These are phyloP conservation scores for Chlorella variabilis DNA, from an alignment of 163 green algal species.

Conservation along the genomic window DNA sequence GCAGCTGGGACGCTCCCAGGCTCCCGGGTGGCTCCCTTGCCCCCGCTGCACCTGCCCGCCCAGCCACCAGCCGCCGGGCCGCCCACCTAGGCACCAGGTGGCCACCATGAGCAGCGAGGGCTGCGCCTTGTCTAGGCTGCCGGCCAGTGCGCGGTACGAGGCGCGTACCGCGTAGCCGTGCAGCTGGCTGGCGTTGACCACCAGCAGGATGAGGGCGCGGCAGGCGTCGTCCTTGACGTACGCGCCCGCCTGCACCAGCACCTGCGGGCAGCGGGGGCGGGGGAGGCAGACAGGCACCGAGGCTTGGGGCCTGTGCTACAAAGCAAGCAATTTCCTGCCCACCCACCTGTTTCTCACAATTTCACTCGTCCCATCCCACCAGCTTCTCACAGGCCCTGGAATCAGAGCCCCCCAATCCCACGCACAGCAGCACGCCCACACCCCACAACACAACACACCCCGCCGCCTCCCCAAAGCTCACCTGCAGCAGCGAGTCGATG, in stretches of 20 bases:
- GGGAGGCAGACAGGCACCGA: background rate
- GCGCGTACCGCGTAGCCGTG: conserved; percentile 83
- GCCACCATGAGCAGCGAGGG: conserved; percentile 65
- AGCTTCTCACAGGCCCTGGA: too few species aligned
- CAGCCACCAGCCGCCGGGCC: background rate
- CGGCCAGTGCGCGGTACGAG: conserved; percentile 64
- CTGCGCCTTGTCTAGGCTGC: conserved; percentile 49
- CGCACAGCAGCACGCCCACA: too few species aligned
- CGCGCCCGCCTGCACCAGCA: conserved; percentile 79
- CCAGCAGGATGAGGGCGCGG: conserved; percentile 79
- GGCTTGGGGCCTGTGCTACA: too few species aligned
- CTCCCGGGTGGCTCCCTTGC: too few species aligned
- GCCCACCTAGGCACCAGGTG: conserved; percentile 81
- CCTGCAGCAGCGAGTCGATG: conserved; percentile 79
- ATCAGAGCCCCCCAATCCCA: too few species aligned
- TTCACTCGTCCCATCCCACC: too few species aligned
- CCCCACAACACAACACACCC: too few species aligned
- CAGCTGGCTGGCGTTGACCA: conserved; percentile 86
- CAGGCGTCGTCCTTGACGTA: conserved; percentile 91
- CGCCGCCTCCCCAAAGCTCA: background rate
- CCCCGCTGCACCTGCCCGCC: too few species aligned
- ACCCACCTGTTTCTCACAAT: too few species aligned
- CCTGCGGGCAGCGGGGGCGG: conserved; percentile 5
- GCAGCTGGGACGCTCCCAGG: background rate
- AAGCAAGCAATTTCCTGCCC: too few species aligned